phyloP scores from a whole-genome alignment of 805 yeast genomes.

The Candida adriatica region DNA sequence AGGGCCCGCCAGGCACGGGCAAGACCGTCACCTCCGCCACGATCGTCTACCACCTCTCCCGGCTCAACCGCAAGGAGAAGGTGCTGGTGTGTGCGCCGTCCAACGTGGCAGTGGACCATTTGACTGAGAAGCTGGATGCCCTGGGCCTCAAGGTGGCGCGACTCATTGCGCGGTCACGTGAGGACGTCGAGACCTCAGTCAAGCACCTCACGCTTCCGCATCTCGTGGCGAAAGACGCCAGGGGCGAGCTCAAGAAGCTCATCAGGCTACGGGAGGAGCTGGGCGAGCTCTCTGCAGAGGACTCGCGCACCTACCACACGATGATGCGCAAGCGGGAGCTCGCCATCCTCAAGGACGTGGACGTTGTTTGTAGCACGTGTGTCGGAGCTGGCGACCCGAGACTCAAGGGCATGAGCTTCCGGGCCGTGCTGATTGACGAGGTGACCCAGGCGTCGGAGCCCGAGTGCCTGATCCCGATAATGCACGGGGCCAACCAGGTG shows the following conservation, averaged over 20 bases:
- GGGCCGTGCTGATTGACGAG: constrained; percentile 85
- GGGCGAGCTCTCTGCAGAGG: constrained; percentile 60
- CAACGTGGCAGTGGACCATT: constrained; percentile 90
- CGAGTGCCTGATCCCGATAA: constrained; percentile 82
- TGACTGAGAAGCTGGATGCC: constrained; percentile 63
- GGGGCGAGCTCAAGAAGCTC: constrained; percentile 53
- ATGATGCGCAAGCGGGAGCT: constrained; percentile 42
- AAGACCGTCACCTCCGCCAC: constrained; percentile 92
- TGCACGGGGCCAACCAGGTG: constrained; percentile 84
- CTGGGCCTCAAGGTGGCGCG: constrained; percentile 76
- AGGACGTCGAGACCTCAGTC: constrained; percentile 67
- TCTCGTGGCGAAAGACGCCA: constrained; percentile 39
- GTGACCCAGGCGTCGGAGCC: constrained; percentile 94
- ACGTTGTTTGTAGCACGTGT: constrained; percentile 87
- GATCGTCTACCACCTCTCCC: constrained; percentile 68
- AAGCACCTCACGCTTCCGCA: constrained; percentile 51
- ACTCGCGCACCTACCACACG: constrained; percentile 38
- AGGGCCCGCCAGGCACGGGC: constrained; percentile 97
- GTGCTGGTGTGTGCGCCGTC: constrained; percentile 93
- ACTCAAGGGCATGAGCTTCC: constrained; percentile 47
- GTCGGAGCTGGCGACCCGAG: constrained; percentile 84
- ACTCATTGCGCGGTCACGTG: constrained; percentile 68
- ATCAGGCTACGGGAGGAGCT: constrained; percentile 50
- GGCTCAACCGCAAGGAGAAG: constrained; percentile 50
- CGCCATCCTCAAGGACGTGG: constrained; percentile 45